Evolutionary conservation across 495 filamentous ascomycete species (phyloP).

Genomic region (Penicillium longicatenatum): DNA sequence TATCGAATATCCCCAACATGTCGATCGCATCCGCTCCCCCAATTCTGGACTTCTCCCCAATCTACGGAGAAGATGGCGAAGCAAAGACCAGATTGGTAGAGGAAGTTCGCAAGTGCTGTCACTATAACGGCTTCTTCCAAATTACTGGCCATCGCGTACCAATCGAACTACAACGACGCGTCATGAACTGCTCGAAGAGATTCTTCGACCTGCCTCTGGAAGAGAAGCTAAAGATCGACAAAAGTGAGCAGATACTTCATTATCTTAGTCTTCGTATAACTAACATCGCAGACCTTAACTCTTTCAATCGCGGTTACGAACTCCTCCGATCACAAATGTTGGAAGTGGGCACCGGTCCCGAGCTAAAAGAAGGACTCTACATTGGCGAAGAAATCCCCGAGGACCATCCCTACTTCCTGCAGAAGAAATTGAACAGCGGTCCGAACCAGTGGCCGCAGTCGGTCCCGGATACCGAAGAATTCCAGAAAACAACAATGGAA

Average conservation of each 20-base stretch:
- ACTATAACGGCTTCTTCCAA: constrained; percentile 54
- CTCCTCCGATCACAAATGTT: constrained; percentile 50
- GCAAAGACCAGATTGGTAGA: constrained; percentile 35
- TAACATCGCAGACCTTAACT: constrained; percentile 27
- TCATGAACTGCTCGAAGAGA: constrained; percentile 41
- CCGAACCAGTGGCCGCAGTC: constrained; percentile 53
- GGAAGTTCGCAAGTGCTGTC: constrained; percentile 34
- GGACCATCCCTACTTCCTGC: constrained; percentile 40
- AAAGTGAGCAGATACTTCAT: constrained; percentile 24
- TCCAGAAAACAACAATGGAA: constrained; percentile 48
- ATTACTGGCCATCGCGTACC: constrained; percentile 48
- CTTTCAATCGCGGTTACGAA: constrained; percentile 54
- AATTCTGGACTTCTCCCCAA: constrained; percentile 39
- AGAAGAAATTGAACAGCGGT: constrained; percentile 40
- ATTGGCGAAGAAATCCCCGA: constrained; percentile 48
- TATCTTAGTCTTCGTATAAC: constrained; percentile 7
- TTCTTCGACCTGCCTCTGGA: constrained; percentile 56
- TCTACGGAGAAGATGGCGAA: constrained; percentile 31
- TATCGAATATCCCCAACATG: constrained; percentile 18
- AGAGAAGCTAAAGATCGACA: constrained; percentile 51
- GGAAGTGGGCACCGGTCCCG: constrained; percentile 46
- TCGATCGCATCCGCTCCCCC: constrained; percentile 28
- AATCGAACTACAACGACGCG: constrained; percentile 29
- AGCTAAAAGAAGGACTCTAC: constrained; percentile 55
- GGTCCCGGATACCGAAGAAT: constrained; percentile 43